Evolutionary conservation across 1,139 yeast genomes (phyloP).

Genomic region (Spathaspora sp.): DNA sequence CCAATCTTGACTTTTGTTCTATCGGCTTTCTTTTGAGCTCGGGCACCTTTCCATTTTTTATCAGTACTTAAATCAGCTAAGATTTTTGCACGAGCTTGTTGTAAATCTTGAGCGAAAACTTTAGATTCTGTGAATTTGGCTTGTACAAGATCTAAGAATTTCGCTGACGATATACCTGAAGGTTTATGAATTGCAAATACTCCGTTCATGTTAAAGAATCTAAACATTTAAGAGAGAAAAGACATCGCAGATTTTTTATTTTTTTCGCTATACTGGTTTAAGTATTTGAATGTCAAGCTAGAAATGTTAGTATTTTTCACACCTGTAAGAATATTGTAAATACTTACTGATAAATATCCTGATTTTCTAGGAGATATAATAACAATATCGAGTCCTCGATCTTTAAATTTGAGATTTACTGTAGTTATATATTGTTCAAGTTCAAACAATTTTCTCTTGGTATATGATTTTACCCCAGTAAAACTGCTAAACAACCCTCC

Average conservation of each 20-base stretch:
- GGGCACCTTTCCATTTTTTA: constrained; percentile 47
- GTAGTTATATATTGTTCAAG: constrained; percentile 48
- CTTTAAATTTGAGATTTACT: constrained; percentile 34
- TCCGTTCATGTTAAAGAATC: constrained; percentile 61
- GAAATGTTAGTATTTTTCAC: constrained; percentile 8
- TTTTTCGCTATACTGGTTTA: constrained; percentile 26
- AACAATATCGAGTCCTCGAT: constrained; percentile 22
- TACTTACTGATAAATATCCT: constrained; percentile 61
- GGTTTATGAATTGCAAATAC: constrained; percentile 94
- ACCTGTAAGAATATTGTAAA: too few relatives aligned
- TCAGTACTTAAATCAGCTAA: constrained; percentile 39
- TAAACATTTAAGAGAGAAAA: constrained; percentile 13
- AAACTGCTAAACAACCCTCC: constrained; percentile 30
- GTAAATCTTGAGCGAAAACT: constrained; percentile 57
- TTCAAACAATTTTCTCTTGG: constrained; percentile 27
- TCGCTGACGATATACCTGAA: constrained; percentile 77
- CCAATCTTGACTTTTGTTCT: constrained; percentile 77
- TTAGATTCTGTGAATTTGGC: constrained; percentile 58
- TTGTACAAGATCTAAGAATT: constrained; percentile 67
- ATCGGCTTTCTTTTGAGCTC: constrained; percentile 46
- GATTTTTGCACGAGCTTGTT: constrained; percentile 33
- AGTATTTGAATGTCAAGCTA: constrained; percentile 50
- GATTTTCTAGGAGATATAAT: constrained; percentile 55
- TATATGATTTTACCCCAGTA: constrained; percentile 19
- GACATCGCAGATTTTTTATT: neutral